These are phyloP conservation scores for Cyberlindnera lachancei DNA, from an alignment of 805 yeast genomes.

Conservation along the genomic window DNA sequence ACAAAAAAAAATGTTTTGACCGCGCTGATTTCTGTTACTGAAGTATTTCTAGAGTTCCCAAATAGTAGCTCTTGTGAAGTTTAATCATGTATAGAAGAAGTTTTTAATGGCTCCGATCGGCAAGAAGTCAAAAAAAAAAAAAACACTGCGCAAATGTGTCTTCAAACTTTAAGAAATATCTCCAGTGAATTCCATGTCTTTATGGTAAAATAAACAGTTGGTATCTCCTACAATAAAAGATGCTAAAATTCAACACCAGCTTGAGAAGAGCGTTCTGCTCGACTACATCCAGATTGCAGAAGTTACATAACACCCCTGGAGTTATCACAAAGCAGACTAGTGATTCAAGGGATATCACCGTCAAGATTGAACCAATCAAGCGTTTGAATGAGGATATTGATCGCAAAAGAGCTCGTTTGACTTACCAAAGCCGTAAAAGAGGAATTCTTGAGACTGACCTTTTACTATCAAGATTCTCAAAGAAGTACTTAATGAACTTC, in stretches of 20 bases:
- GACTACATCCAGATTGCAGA: conserved; percentile 3
- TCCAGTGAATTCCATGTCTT: too few relatives aligned
- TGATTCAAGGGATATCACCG: conserved; percentile 13
- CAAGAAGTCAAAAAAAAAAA: too few relatives aligned
- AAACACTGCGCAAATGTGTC: too few relatives aligned
- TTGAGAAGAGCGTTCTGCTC: conserved; percentile 6
- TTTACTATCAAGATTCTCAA: conserved; percentile 77
- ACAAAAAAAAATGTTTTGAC: too few relatives aligned
- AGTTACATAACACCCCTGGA: conserved; percentile 17
- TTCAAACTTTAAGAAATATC: too few relatives aligned
- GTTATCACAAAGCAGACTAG: conserved; percentile 10
- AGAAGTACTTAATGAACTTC: conserved; percentile 55
- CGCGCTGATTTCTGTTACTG: too few relatives aligned
- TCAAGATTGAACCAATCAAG: conserved; percentile 65
- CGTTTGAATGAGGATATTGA: conserved; percentile 68
- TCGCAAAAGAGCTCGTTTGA: conserved; percentile 74
- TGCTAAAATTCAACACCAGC: conserved; percentile 5
- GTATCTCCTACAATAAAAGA: too few relatives aligned
- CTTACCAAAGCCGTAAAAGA: conserved; percentile 89
- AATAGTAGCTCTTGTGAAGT: too few relatives aligned
- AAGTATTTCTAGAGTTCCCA: too few relatives aligned
- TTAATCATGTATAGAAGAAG: too few relatives aligned
- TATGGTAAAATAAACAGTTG: too few relatives aligned
- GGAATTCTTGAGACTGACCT: conserved; percentile 93
- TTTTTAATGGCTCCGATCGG: too few relatives aligned